phyloP scores from a whole-genome alignment of 345 rosid species.

The Eucalyptus cloeziana region DNA sequence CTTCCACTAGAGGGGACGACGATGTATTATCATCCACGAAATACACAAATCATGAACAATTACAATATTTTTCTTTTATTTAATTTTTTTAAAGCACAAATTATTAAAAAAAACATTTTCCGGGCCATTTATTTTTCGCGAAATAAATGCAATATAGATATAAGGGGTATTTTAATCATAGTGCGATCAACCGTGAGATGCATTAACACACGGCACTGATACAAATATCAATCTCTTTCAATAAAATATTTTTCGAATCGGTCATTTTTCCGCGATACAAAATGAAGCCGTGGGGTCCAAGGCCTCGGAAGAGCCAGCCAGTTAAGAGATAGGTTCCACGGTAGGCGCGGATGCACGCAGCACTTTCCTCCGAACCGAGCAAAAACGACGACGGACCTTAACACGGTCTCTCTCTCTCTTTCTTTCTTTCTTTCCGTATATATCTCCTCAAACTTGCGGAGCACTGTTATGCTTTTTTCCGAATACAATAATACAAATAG shows the following conservation, averaged over 20 bases:
- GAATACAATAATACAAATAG: not conserved
- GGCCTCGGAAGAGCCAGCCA: not conserved
- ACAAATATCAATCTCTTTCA: no score
- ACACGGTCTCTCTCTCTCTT: accelerated
- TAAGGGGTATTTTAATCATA: no score
- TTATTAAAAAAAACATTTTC: no score
- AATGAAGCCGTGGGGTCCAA: accelerated
- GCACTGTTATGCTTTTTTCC: not conserved
- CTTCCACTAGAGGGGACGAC: not conserved
- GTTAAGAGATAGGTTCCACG: not conserved
- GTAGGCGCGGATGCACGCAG: not conserved
- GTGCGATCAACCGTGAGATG: no score
- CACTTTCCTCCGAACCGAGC: not conserved
- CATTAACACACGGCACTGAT: no score
- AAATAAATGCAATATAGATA: no score
- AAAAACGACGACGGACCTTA: not conserved
- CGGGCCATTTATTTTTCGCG: no score
- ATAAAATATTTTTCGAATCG: no score
- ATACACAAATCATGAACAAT: no score
- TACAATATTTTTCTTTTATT: no score
- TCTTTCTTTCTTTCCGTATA: not conserved
- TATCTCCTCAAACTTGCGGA: not conserved
- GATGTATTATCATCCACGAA: not conserved
- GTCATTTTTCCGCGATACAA: accelerated
- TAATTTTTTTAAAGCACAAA: no score